Conservation (phyloP, 805 yeast genomes). For the Candida coquimbonensis region DNA sequence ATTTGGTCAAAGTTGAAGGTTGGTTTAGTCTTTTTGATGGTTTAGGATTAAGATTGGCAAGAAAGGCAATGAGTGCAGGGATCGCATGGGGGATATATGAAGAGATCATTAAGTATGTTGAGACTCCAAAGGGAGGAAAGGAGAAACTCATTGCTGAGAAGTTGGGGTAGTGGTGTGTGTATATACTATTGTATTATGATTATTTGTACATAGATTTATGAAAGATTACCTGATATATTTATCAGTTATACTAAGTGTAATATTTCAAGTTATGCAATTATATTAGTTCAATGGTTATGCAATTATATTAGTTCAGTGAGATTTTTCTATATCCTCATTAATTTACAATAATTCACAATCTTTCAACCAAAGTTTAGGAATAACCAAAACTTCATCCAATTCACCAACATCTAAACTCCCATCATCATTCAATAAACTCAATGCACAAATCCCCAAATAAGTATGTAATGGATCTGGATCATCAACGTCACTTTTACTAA, state of each 20-base stretch:
- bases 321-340: too few species aligned
- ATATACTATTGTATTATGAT: neutral
- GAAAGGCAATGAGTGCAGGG: slow-evolving; percentile 90
- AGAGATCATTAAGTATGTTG: slow-evolving; percentile 51
- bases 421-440: slow-evolving; percentile 20
- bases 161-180: neutral
- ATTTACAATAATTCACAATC: too few species aligned
- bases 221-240: too few species aligned
- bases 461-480: slow-evolving; percentile 70
- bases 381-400: neutral
- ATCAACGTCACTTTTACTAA: slow-evolving; percentile 56
- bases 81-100: slow-evolving; percentile 97
- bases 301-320: too few species aligned
- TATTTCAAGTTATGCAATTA: too few species aligned
- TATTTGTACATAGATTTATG: too few species aligned
- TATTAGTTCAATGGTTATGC: too few species aligned
- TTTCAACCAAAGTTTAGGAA: too few species aligned
- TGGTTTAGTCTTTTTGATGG: slow-evolving; percentile 70
- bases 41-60: slow-evolving; percentile 63
- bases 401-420: neutral
- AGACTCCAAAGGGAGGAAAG: neutral
- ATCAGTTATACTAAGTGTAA: too few species aligned
- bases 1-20: slow-evolving; percentile 40
- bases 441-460: slow-evolving; percentile 51
- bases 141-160: too few species aligned